A percentile compares a stretch with the other conserved stretches of the same genome.
Conservation (phyloP, 2,329 filamentous ascomycete genomes). For the Hypoxylon sp. region DNA sequence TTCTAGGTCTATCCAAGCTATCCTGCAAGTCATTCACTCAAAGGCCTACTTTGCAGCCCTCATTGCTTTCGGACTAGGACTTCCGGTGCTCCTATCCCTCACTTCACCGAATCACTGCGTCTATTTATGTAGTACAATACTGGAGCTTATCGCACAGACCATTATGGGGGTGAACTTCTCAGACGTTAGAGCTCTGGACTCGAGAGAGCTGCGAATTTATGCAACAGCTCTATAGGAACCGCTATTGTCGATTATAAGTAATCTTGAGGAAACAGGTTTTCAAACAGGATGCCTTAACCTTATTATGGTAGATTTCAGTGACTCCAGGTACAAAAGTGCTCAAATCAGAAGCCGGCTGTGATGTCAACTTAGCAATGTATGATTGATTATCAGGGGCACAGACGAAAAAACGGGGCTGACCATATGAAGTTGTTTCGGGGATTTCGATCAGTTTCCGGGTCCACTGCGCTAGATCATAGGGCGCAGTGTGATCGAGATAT, state of each 20-base stretch:
- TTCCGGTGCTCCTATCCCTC: background rate
- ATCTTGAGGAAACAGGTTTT: slow-evolving; percentile 8
- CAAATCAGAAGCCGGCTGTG: slow-evolving; percentile 10
- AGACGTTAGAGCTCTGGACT: slow-evolving; percentile 32
- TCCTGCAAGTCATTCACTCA: slow-evolving; percentile 12
- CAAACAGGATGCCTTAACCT: background rate
- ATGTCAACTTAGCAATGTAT: slow-evolving; percentile 17
- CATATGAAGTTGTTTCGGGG: slow-evolving; percentile 24
- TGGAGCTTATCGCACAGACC: slow-evolving; percentile 28
- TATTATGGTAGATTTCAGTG: background rate
- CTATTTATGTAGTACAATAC: slow-evolving; percentile 1
- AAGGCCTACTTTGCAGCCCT: background rate
- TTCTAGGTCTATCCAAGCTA: slow-evolving; percentile 16
- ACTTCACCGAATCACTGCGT: slow-evolving; percentile 1
- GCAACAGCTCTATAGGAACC: slow-evolving; percentile 6
- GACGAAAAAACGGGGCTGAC: slow-evolving; percentile 27
- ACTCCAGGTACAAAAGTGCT: background rate
- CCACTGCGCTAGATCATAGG: slow-evolving; percentile 10
- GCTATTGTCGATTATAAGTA: background rate
- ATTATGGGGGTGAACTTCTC: slow-evolving; percentile 26
- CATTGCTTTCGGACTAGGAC: slow-evolving; percentile 7
- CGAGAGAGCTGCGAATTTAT: slow-evolving; percentile 18
- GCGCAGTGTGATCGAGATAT: slow-evolving; percentile 29
- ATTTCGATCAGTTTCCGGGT: slow-evolving; percentile 31
- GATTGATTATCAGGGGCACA: slow-evolving; percentile 31